Base-by-base conservation (phyloP, 1,284 basidiomycete species). In the Boletus mariae region DNA sequence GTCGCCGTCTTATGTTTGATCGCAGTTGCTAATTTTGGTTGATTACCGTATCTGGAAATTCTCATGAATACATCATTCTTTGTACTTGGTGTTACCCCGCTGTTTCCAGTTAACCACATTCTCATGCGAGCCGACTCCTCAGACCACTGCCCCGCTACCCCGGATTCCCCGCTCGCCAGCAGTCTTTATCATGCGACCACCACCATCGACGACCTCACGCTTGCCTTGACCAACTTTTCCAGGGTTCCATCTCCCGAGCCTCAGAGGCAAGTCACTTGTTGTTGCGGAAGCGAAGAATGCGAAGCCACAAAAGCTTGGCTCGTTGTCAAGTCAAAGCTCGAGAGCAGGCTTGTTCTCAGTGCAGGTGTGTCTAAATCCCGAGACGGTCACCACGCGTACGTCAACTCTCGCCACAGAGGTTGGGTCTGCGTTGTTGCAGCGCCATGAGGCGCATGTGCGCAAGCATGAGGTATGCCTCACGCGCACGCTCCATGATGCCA, bases 391-490 rank as follows among this genome's bases (percentile, higher is more conserved):
- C 23, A 34, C 20, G 7, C 29, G 7, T 41, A 49, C 54, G 26
- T 46, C 48, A 56, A 63, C 31, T 20, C 47, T 25, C 45, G 11
- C 49, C 49, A 25, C 61, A 93, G 94, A 97, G 75, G 88, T 98
- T 45, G 95, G 95, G 1, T 91, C 94, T 70, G 94, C 94, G 1
- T 73, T 98, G 44, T 71, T 98, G 46, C 84, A 90, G 64, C 79
- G 88, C 57, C 92, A 94, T 67, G 94, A 96, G 71, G 89, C 87
- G 4, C 90, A 90, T 67, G 80, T 94, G 47, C 83, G 87, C 52
- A 78, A 80, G 60, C 83, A 86, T 61, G 82, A 88, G 76, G 83
- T 83, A 54, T 54, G 73, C 69, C 47, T 64, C 54, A 34, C 63
- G 57, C 52, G 60, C 54, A 56, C 5, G 32, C 46, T 45, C 47